A percentile compares a stretch with the other conserved stretches of the same genome.
phyloP scores from a whole-genome alignment of 495 filamentous ascomycete genomes.

The Neurospora tetraspora region DNA sequence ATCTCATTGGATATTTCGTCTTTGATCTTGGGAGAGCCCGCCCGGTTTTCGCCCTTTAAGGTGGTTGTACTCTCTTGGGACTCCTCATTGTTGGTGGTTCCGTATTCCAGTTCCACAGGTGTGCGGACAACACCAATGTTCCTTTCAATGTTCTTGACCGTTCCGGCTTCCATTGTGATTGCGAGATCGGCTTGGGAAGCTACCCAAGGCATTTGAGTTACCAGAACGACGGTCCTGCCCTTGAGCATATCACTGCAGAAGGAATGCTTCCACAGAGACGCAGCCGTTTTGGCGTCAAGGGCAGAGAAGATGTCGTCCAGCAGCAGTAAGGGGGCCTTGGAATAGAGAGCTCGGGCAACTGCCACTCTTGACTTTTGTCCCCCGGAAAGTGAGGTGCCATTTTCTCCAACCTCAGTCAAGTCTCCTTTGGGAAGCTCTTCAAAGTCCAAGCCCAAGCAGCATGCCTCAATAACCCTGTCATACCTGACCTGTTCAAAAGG shows the following conservation, averaged over 20 bases:
- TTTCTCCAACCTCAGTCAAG: constrained; percentile 56
- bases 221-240: constrained; percentile 26
- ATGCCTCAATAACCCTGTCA: constrained; percentile 51
- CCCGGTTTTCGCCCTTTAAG: constrained; percentile 6
- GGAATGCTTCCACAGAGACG: constrained; percentile 37
- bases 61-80: constrained; percentile 14
- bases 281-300: constrained; percentile 41
- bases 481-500: constrained; percentile 39
- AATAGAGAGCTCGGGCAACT: constrained; percentile 61
- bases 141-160: constrained; percentile 21
- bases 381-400: constrained; percentile 57
- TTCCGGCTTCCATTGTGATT: constrained; percentile 33
- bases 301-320: constrained; percentile 66
- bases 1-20: constrained; percentile 11
- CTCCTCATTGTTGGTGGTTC: background rate
- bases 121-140: constrained; percentile 27
- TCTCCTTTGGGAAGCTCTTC: constrained; percentile 33
- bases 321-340: constrained; percentile 49
- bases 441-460: constrained; percentile 53
- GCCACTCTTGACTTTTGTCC: constrained; percentile 63
- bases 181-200: constrained; percentile 36
- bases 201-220: constrained; percentile 35
- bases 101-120: constrained; percentile 13
- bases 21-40: background rate
- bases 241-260: constrained; percentile 41